phyloP scores from a whole-genome alignment of 2,329 filamentous ascomycete species.

The Colletotrichum karsti region DNA sequence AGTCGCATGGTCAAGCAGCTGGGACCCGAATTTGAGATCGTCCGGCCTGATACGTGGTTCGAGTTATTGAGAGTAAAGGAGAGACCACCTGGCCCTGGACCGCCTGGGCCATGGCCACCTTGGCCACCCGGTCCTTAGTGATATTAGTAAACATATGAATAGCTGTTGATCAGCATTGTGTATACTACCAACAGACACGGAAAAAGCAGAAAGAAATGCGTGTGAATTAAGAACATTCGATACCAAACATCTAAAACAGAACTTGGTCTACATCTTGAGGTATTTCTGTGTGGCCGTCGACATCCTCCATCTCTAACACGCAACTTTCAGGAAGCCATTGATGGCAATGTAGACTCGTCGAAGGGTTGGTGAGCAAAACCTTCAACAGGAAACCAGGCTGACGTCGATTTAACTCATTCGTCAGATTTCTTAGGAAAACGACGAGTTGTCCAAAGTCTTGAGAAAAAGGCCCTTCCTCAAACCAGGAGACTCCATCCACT shows the following conservation, averaged over 20 bases:
- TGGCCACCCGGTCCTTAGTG: background rate
- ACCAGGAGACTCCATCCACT: background rate
- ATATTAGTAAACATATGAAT: background rate
- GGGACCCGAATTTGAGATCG: background rate
- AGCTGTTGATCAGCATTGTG: too few relatives aligned
- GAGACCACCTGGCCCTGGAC: background rate
- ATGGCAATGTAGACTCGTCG: background rate
- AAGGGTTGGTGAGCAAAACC: background rate
- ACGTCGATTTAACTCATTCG: background rate
- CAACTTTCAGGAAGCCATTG: background rate
- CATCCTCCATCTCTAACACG: slow-evolving; percentile 1
- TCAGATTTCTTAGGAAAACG: background rate
- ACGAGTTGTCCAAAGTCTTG: background rate
- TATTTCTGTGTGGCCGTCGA: background rate
- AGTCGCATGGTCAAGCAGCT: background rate
- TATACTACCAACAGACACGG: too few relatives aligned
- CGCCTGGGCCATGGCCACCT: background rate
- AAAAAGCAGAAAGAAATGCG: too few relatives aligned
- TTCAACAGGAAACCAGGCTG: background rate
- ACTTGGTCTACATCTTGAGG: background rate
- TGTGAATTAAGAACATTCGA: too few relatives aligned
- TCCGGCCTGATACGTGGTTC: slow-evolving; percentile 9
- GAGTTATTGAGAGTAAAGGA: background rate
- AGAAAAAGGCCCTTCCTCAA: background rate
- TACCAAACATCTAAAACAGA: background rate